These are phyloP conservation scores for Penstemon eatonii DNA, from an alignment of 257 asterid species.

Conservation along the genomic window DNA sequence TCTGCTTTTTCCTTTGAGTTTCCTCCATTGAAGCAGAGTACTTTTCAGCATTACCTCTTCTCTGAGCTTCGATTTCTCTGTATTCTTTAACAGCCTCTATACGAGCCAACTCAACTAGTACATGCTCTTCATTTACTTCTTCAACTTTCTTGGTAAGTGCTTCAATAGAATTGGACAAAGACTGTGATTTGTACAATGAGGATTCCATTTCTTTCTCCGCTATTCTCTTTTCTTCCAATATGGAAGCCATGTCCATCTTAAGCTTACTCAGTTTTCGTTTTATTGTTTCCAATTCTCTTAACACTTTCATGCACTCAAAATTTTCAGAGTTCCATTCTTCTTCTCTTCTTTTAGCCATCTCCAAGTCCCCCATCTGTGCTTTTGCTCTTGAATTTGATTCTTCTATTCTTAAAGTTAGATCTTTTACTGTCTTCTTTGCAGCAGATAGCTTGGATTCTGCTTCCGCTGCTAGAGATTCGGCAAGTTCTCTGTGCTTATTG, in stretches of 20 bases:
- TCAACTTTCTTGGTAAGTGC: constrained; percentile 57
- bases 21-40: constrained; percentile 48
- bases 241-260: constrained; percentile 74
- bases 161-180: constrained; percentile 38
- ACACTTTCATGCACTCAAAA: constrained; percentile 39
- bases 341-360: constrained; percentile 36
- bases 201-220: constrained; percentile 53
- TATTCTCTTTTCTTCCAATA: constrained; percentile 55
- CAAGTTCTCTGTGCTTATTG: constrained; percentile 36
- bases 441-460: constrained; percentile 59
- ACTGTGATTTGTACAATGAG: constrained; percentile 34
- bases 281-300: constrained; percentile 56
- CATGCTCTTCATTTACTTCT: constrained; percentile 70
- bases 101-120: constrained; percentile 85
- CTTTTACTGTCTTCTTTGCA: constrained; percentile 50
- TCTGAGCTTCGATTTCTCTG: constrained; percentile 54
- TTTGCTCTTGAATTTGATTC: constrained; percentile 52
- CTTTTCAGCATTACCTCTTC: constrained; percentile 39
- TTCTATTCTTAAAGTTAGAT: constrained; percentile 44
- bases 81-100: constrained; percentile 75
- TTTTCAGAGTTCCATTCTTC: constrained; percentile 30
- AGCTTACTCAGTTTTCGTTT: constrained; percentile 66
- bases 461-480: constrained; percentile 38
- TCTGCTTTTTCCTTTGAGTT: constrained; percentile 38
- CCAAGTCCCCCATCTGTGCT: constrained; percentile 38